These are phyloP conservation scores for Nakazawaea molendinolei DNA, from an alignment of 805 yeast species.

Conservation along the genomic window DNA sequence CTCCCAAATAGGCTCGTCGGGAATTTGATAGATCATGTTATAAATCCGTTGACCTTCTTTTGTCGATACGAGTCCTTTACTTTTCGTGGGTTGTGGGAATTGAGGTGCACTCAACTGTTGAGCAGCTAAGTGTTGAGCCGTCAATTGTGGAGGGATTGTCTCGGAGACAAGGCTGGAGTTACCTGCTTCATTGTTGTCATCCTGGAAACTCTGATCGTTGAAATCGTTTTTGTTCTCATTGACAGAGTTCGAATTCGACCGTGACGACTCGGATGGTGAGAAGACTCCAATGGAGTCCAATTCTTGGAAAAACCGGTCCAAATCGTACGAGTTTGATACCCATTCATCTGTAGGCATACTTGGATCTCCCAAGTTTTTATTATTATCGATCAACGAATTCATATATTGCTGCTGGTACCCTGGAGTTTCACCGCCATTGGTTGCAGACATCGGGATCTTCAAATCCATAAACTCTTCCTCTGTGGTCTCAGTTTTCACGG, in stretches of 20 bases:
- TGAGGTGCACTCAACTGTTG: too few relatives aligned
- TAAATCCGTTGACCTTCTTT: slow-evolving; percentile 50
- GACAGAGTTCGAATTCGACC: slow-evolving; percentile 3
- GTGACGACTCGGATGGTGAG: slow-evolving; percentile 13
- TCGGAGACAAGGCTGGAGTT: too few relatives aligned
- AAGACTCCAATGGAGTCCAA: slow-evolving; percentile 27
- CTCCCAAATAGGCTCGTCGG: slow-evolving; percentile 65
- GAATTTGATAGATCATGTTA: slow-evolving; percentile 57
- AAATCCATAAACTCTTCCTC: too few relatives aligned
- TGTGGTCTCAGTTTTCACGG: too few relatives aligned
- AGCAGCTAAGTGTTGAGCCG: too few relatives aligned
- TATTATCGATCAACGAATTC: too few relatives aligned
- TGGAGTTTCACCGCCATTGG: too few relatives aligned
- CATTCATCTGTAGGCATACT: slow-evolving; percentile 20
- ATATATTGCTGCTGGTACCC: too few relatives aligned
- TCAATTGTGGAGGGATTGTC: too few relatives aligned
- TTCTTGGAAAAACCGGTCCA: slow-evolving; percentile 44
- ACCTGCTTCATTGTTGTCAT: background rate
- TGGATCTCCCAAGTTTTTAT: too few relatives aligned
- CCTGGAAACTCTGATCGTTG: background rate
- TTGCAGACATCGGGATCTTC: too few relatives aligned
- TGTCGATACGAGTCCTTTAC: slow-evolving; percentile 13
- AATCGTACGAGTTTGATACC: slow-evolving; percentile 28
- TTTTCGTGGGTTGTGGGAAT: too few relatives aligned
- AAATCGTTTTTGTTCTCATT: slow-evolving; percentile 4